Evolutionary conservation across 768 basidiomycete genomes (phyloP), one percentile per base, ranked within the genome.

Genomic region (Phanerochaete carnosa): DNA sequence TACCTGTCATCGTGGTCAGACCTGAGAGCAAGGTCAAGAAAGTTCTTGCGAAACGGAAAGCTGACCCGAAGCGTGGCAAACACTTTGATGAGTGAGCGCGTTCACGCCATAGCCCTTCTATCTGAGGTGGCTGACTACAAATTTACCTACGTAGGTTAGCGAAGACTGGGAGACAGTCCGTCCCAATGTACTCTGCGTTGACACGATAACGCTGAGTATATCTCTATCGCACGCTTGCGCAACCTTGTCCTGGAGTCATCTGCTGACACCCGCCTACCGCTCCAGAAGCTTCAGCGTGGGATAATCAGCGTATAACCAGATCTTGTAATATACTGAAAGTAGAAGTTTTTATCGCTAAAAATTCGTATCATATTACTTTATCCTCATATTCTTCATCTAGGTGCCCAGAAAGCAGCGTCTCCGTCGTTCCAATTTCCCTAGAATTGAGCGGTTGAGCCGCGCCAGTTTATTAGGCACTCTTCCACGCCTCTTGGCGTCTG

Each of bases 1-100:
- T 99, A 0, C 96, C 96, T 1, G 92, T 97, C 66, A 94, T 98
- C 63, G 96, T 98, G 55, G 95, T 98, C 45, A 83, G 94, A 2
- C 93, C 94, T 1, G 92, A 94, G 66, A 81, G 91, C 37, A 94
- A 95, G 69, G 87, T 95, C 29, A 83, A 85, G 64, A 95, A 95
- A 72, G 85, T 86, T 0, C 76, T 90, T 47, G 93, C 90, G 67
- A 96, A 97, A 72, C 82, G 95, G 28, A 81, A 89, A 47, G 91
- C 89, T 50, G 88, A 97, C 68, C 94, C 94, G 2, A 97, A 94
- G 74, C 81, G 94, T 22, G 92, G 92, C 3, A 84, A 79, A 45
- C 90, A 93, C 72, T 94, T 93, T 63, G 88, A 90, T n/a, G 78
- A 81, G 82, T 83, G 62, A 68, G 79, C 71, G 9, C 9, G 16